Conservation (phyloP, 768 basidiomycete species). For the Pisolithus orientalis region DNA sequence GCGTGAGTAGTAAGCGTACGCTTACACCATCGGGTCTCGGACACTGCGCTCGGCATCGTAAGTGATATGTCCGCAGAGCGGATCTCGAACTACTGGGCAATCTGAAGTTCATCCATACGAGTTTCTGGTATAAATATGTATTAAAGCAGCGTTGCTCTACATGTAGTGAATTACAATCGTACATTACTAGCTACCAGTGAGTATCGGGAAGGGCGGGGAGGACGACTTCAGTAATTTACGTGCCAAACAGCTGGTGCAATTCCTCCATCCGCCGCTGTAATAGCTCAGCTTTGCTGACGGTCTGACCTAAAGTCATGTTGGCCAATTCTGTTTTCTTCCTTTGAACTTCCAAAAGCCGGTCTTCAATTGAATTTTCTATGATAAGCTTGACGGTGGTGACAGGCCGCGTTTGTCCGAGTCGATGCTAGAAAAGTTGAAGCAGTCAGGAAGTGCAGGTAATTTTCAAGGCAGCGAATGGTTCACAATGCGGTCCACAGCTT, state of each 20-base stretch:
- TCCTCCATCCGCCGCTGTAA: constrained; percentile 86
- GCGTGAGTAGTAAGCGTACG: too few relatives aligned
- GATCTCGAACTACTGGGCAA: too few relatives aligned
- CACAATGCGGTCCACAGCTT: constrained; percentile 96
- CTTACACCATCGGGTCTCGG: too few relatives aligned
- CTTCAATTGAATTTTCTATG: constrained; percentile 92
- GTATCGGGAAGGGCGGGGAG: neutral
- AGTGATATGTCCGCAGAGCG: too few relatives aligned
- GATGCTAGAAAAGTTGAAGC: constrained; percentile 54
- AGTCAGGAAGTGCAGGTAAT: neutral
- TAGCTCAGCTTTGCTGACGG: constrained; percentile 83
- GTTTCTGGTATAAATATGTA: constrained; percentile 14
- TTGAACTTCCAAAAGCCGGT: constrained; percentile 87
- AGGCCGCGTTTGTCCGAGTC: constrained; percentile 88
- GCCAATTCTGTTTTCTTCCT: constrained; percentile 91
- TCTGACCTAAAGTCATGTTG: constrained; percentile 87
- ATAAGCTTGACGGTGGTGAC: constrained; percentile 92
- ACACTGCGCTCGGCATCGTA: too few relatives aligned
- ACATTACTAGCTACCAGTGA: constrained; percentile 1
- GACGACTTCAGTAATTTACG: constrained; percentile 23
- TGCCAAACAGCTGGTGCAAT: constrained; percentile 67
- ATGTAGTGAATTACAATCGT: constrained; percentile 24
- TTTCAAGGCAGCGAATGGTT: constrained; percentile 25
- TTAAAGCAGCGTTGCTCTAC: constrained; percentile 26
- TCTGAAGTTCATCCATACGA: too few relatives aligned